These are phyloP conservation scores for Rhodotorula toruloides DNA, from an alignment of 768 basidiomycete species.

Conservation along the genomic window DNA sequence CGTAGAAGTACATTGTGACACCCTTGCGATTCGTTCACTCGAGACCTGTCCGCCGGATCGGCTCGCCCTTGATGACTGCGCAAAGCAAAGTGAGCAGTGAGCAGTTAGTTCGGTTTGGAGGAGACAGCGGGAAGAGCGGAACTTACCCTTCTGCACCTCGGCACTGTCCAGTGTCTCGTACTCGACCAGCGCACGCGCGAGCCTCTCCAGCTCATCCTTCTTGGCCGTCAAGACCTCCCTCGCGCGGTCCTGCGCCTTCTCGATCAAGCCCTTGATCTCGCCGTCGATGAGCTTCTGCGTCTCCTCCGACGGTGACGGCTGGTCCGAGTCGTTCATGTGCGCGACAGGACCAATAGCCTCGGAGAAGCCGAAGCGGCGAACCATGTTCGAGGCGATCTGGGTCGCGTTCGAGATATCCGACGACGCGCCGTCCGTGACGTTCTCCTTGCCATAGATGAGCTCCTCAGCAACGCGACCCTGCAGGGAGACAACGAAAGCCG, in stretches of 20 bases:
- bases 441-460: slow-evolving; percentile 43
- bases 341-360: slow-evolving; percentile 63
- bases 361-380: slow-evolving; percentile 59
- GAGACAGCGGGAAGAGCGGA: too few relatives aligned
- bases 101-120: too few relatives aligned
- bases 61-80: slow-evolving; percentile 30
- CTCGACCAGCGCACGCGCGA: slow-evolving; percentile 86
- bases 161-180: slow-evolving; percentile 85
- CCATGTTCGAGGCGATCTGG: slow-evolving; percentile 73
- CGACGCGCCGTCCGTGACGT: slow-evolving; percentile 81
- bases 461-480: slow-evolving; percentile 94
- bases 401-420: slow-evolving; percentile 77
- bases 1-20: too few relatives aligned
- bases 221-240: slow-evolving; percentile 60
- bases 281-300: slow-evolving; percentile 80
- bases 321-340: slow-evolving; percentile 58
- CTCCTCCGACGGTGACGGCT: slow-evolving; percentile 60
- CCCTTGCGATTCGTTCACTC: too few relatives aligned
- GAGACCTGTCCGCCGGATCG: slow-evolving; percentile 10
- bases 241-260: slow-evolving; percentile 65
- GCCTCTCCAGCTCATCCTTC: slow-evolving; percentile 69
- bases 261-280: slow-evolving; percentile 74
- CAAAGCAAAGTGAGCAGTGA: background rate
- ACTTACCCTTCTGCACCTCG: slow-evolving; percentile 65
- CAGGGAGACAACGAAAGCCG: too few relatives aligned